Evolutionary conservation across 202 grass and related monocot genomes (phyloP).

Genomic region (Digitaria exilis): DNA sequence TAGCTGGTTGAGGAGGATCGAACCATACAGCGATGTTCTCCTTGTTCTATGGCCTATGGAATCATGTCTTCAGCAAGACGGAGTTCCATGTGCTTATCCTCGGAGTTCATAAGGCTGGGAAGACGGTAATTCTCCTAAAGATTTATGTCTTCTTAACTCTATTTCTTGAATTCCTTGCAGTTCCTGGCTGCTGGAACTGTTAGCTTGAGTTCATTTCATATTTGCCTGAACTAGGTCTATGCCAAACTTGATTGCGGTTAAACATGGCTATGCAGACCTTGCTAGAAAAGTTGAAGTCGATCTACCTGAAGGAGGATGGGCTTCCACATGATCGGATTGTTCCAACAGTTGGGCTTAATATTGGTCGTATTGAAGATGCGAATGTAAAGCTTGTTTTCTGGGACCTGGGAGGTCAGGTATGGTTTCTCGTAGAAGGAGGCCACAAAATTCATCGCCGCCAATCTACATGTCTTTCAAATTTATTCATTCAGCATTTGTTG

Average conservation of each 20-base stretch:
- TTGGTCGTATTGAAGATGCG: constrained; percentile 89
- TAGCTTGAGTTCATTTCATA: neutral
- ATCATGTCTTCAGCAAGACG: constrained; percentile 92
- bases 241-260: constrained; percentile 27
- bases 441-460: neutral
- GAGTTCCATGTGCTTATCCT: constrained; percentile 95
- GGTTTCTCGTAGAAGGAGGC: constrained; percentile 15
- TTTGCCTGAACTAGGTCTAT: neutral
- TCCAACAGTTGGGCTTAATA: constrained; percentile 98
- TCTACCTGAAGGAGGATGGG: constrained; percentile 77
- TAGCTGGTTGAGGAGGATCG: constrained; percentile 13
- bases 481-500: neutral
- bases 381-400: constrained; percentile 98
- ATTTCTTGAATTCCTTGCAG: neutral
- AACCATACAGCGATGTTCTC: constrained; percentile 72
- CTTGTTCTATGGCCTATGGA: constrained; percentile 94
- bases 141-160: neutral
- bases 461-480: neutral
- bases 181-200: neutral
- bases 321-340: constrained; percentile 84
- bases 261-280: constrained; percentile 66
- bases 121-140: constrained; percentile 76
- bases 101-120: constrained; percentile 93
- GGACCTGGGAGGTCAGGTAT: constrained; percentile 99
- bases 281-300: constrained; percentile 93